Evolutionary conservation across 805 yeast species (phyloP).

Genomic region (Saturnispora dispora): DNA sequence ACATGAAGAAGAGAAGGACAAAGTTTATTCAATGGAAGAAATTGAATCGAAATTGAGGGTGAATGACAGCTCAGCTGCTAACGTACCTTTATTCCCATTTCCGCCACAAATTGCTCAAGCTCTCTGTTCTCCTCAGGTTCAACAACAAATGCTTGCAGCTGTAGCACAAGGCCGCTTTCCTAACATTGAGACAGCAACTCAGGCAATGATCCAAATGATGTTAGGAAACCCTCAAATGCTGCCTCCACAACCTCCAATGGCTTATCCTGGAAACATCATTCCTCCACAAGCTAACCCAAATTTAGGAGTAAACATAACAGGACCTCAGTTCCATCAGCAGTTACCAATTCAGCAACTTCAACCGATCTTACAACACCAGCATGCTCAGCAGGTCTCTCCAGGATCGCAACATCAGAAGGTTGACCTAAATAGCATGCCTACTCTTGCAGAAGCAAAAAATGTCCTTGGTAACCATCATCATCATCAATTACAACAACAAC

Average conservation of each 20-base stretch:
- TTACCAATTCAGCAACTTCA: slow-evolving; percentile 12
- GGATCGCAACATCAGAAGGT: slow-evolving; percentile 14
- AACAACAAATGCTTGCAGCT: slow-evolving; percentile 24
- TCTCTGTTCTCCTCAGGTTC: slow-evolving; percentile 20
- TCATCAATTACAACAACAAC: not conserved
- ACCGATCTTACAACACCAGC: slow-evolving; percentile 12
- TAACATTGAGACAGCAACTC: slow-evolving; percentile 25
- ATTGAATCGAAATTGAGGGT: slow-evolving; percentile 69
- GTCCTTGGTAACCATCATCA: slow-evolving; percentile 3
- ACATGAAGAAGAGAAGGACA: slow-evolving; percentile 24
- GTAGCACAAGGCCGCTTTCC: slow-evolving; percentile 29
- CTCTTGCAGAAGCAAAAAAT: slow-evolving; percentile 13
- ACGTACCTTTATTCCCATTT: slow-evolving; percentile 18
- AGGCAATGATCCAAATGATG: slow-evolving; percentile 26
- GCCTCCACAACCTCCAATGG: slow-evolving; percentile 15
- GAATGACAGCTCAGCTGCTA: slow-evolving; percentile 17
- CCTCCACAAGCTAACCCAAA: slow-evolving; percentile 12
- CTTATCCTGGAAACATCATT: slow-evolving; percentile 5
- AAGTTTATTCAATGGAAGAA: slow-evolving; percentile 67
- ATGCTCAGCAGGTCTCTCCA: not conserved
- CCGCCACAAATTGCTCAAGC: slow-evolving; percentile 19
- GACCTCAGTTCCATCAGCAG: slow-evolving; percentile 9
- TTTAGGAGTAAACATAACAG: slow-evolving; percentile 14
- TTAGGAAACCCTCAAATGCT: slow-evolving; percentile 14
- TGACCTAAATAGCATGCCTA: slow-evolving; percentile 18